Conservation (phyloP, 306 rosid genomes). For the Abrus pulchellus region DNA sequence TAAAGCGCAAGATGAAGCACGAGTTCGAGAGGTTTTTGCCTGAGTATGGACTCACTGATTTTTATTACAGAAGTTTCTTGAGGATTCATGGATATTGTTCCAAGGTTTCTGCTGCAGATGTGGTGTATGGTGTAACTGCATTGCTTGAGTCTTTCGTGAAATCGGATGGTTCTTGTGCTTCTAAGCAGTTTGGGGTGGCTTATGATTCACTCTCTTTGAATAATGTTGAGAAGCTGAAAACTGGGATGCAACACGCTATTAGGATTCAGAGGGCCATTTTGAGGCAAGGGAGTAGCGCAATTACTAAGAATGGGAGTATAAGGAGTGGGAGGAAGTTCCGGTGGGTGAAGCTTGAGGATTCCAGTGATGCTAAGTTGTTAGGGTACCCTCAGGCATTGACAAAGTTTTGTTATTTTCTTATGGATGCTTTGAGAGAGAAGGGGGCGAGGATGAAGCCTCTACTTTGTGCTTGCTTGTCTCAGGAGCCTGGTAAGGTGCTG, state of each 20-base stretch:
- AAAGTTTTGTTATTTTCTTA: constrained; percentile 85
- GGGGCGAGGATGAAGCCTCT: constrained; percentile 97
- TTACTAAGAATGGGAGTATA: constrained; percentile 80
- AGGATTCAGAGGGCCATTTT: constrained; percentile 87
- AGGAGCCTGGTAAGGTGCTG: constrained; percentile 79
- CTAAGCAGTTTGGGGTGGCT: constrained; percentile 86
- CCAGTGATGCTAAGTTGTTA: constrained; percentile 67
- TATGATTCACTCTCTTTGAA: constrained; percentile 81
- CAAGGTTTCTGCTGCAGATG: constrained; percentile 95
- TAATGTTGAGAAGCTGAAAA: constrained; percentile 79
- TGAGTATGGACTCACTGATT: constrained; percentile 88
- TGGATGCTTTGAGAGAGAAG: constrained; percentile 94
- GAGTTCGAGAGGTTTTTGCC: constrained; percentile 86
- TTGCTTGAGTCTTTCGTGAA: constrained; percentile 85
- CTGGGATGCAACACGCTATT: constrained; percentile 92
- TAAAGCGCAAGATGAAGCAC: constrained; percentile 80
- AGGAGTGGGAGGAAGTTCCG: constrained; percentile 93
- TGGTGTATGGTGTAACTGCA: constrained; percentile 97
- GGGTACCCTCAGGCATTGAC: constrained; percentile 98
- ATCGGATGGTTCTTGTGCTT: constrained; percentile 84
- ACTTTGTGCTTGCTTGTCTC: constrained; percentile 91
- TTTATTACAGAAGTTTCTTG: constrained; percentile 86
- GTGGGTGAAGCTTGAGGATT: constrained; percentile 95
- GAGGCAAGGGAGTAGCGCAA: constrained; percentile 90
- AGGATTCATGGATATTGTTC: constrained; percentile 83